phyloP scores from a whole-genome alignment of 495 filamentous ascomycete species.

The Trypethelium eluteriae region DNA sequence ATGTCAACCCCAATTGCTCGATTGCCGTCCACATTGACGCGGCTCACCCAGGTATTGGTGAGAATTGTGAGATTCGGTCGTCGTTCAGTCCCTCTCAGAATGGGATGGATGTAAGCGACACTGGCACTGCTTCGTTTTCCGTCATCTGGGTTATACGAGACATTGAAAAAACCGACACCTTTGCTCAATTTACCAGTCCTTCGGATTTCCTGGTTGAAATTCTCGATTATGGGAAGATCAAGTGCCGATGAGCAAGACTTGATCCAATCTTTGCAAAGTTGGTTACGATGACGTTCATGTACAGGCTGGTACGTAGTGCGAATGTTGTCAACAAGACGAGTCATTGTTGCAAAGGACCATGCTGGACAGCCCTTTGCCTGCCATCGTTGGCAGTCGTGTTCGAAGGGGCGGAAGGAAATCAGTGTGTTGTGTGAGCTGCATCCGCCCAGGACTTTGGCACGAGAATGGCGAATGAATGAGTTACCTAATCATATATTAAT shows the following conservation, averaged over 20 bases:
- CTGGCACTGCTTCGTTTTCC: slow-evolving; percentile 69
- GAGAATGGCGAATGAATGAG: slow-evolving; percentile 73
- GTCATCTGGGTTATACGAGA: slow-evolving; percentile 75
- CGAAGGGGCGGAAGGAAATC: slow-evolving; percentile 76
- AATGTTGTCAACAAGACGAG: slow-evolving; percentile 63
- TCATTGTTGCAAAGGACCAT: slow-evolving; percentile 74
- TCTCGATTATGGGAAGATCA: slow-evolving; percentile 64
- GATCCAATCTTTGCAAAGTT: slow-evolving; percentile 78
- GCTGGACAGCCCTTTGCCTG: slow-evolving; percentile 61
- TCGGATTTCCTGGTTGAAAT: slow-evolving; percentile 74
- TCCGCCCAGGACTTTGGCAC: slow-evolving; percentile 77
- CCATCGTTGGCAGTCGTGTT: slow-evolving; percentile 71
- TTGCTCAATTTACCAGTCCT: slow-evolving; percentile 58
- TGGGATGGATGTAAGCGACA: slow-evolving; percentile 82
- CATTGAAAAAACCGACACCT: slow-evolving; percentile 76
- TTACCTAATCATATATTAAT: slow-evolving; percentile 44
- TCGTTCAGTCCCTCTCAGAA: slow-evolving; percentile 66
- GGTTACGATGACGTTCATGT: slow-evolving; percentile 66
- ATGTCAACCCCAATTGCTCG: slow-evolving; percentile 62
- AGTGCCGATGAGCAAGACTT: slow-evolving; percentile 62
- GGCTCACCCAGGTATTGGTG: slow-evolving; percentile 71
- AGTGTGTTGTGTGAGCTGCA: slow-evolving; percentile 84
- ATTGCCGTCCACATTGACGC: slow-evolving; percentile 54
- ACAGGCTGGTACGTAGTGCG: slow-evolving; percentile 75
- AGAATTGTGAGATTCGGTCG: slow-evolving; percentile 70